Percentiles rank a stretch among this genome's conserved stretches.
Evolutionary conservation across 805 yeast genomes (phyloP).

Genomic region (Saccharomycopsis selenospora): DNA sequence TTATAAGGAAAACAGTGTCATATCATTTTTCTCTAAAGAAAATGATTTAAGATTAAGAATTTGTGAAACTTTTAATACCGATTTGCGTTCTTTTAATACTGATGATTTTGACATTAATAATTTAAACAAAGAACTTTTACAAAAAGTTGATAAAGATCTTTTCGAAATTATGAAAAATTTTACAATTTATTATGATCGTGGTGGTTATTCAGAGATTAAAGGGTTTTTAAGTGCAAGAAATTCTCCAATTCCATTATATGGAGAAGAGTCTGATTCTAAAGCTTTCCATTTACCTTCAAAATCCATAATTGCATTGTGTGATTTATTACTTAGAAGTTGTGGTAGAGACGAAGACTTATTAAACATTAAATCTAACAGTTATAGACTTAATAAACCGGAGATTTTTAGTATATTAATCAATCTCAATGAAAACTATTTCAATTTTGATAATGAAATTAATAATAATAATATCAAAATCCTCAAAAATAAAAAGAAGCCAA

Average conservation of each 20-base stretch:
- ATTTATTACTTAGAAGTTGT: slow-evolving; percentile 15
- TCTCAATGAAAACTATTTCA: slow-evolving; percentile 21
- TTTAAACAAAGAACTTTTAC: slow-evolving; percentile 17
- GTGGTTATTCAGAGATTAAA: slow-evolving; percentile 17
- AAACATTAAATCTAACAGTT: slow-evolving; percentile 6
- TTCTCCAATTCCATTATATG: slow-evolving; percentile 3
- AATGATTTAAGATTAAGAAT: slow-evolving; percentile 14
- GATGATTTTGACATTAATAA: slow-evolving; percentile 16
- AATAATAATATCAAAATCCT: slow-evolving; percentile 12
- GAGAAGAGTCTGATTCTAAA: background rate
- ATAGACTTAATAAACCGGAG: slow-evolving; percentile 16
- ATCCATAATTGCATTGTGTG: slow-evolving; percentile 17
- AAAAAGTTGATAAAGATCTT: slow-evolving; percentile 19
- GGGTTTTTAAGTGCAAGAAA: slow-evolving; percentile 11
- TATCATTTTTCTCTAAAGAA: slow-evolving; percentile 16
- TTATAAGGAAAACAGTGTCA: slow-evolving; percentile 17
- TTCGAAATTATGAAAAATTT: slow-evolving; percentile 18
- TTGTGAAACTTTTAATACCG: slow-evolving; percentile 17
- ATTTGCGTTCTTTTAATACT: slow-evolving; percentile 15
- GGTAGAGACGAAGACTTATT: slow-evolving; percentile 9
- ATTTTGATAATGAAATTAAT: slow-evolving; percentile 21
- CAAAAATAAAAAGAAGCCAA: slow-evolving; percentile 8
- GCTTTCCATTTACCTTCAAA: slow-evolving; percentile 19
- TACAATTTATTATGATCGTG: slow-evolving; percentile 19
- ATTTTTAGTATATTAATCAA: slow-evolving; percentile 18